Base-by-base conservation (phyloP, 23 red algal species). In the Porphyridium purpureum region DNA sequence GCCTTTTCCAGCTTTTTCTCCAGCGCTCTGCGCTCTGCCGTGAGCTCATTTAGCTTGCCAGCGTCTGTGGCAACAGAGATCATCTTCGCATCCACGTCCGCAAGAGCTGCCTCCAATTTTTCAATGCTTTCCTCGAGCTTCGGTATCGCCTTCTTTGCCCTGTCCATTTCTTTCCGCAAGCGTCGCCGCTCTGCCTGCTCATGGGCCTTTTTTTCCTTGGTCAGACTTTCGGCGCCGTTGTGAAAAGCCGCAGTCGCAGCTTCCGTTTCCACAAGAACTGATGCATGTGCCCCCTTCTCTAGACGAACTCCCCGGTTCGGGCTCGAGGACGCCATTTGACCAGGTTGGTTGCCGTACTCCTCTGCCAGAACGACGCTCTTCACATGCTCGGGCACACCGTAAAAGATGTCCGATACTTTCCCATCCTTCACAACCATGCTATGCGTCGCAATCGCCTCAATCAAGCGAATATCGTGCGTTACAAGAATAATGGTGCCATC, bases 371-470 rank as follows among this genome's bases (percentile, higher is more conserved):
- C 11, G 17, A 17, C 11, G 17, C 11, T 17, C 11, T 11, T 44
- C 17, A 44, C 56, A 23, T 26, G 1, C 19, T 47, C 21, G 25
- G 33, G 33, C 11, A 61, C 34, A 29, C 34, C 40, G 34, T 61
- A 22, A 41, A 61, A 61, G 5, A 61, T 21, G 26, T 17, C 11
- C 17, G 56, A 36, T 25, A 21, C 40, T 15, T 11, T 33, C 30
- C 21, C 14, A 31, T 55, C 14, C 4, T 55, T 21, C 14, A 55
- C 52, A 21, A 61, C 29, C 2, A 61, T 40, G 24, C 33, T 22
- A 44, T 47, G 56, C 1, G 56, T 61, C 20, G 56, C 56, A 29
- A 61, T 26, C 9, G 20, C 17, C 56, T 61, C 56, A 11, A 61
- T 47, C 8, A 61, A 29, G 25, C 56, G 56, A 9, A 22, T 17